Evolutionary conservation across 2,329 filamentous ascomycete species (phyloP).

Genomic region (Acrocalymma vagum): DNA sequence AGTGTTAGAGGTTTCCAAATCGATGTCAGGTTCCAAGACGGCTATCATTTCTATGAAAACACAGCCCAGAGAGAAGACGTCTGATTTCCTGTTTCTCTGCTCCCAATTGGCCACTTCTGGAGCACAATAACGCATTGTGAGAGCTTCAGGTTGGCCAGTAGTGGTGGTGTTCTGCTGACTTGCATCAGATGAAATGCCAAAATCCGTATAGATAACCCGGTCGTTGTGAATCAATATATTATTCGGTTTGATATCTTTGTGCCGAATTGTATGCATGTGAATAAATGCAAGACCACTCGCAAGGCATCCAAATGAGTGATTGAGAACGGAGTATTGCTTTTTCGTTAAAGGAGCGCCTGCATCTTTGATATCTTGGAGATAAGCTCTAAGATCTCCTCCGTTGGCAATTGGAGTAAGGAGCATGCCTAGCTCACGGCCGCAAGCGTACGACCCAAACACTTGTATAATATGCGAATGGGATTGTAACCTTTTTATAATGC

Average conservation of each 20-base stretch:
- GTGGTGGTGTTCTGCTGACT: slow-evolving; percentile 13
- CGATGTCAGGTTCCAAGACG: too few relatives aligned
- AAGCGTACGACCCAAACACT: slow-evolving; percentile 10
- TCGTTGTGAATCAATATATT: slow-evolving; percentile 24
- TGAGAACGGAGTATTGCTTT: slow-evolving; percentile 1
- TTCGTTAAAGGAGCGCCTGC: too few relatives aligned
- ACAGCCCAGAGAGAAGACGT: slow-evolving; percentile 33
- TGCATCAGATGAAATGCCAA: slow-evolving; percentile 16
- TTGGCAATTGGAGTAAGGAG: slow-evolving; percentile 23
- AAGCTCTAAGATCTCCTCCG: slow-evolving; percentile 23
- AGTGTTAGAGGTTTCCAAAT: neutral
- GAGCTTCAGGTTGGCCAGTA: slow-evolving; percentile 4
- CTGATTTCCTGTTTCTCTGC: slow-evolving; percentile 13
- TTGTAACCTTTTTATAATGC: too few relatives aligned
- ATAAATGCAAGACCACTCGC: slow-evolving; percentile 18
- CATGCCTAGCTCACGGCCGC: slow-evolving; percentile 11
- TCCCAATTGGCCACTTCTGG: slow-evolving; percentile 18
- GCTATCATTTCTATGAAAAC: slow-evolving; percentile 29
- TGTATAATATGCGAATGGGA: neutral
- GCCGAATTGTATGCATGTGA: slow-evolving; percentile 17
- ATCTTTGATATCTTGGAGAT: too few relatives aligned
- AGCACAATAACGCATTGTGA: slow-evolving; percentile 17
- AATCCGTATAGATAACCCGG: slow-evolving; percentile 22
- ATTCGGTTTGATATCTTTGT: slow-evolving; percentile 30
- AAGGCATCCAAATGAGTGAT: slow-evolving; percentile 23